phyloP scores from a whole-genome alignment of 2,329 filamentous ascomycete species.

The Neopestalotiopsis sp. region DNA sequence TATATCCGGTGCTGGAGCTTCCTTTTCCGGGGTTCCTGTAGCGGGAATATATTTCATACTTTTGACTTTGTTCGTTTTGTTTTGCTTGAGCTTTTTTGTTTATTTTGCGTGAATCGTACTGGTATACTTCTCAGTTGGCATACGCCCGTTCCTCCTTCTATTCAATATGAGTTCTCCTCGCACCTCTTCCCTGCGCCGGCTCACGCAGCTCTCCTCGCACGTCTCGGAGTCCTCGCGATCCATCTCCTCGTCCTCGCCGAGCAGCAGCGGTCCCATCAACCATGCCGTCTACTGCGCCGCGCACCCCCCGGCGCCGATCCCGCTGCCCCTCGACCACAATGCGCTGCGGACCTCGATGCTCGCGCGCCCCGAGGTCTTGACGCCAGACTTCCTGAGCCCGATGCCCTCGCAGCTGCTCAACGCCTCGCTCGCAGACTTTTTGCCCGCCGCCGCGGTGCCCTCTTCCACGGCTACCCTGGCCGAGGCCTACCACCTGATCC shows the following conservation, averaged over 20 bases:
- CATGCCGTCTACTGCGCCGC: slow-evolving; percentile 12
- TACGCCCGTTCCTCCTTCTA: neutral
- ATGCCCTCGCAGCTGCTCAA: slow-evolving; percentile 70
- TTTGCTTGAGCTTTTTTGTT: neutral
- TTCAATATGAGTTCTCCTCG: slow-evolving; percentile 9
- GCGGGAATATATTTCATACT: neutral
- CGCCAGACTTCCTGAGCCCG: slow-evolving; percentile 50
- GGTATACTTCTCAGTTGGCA: neutral
- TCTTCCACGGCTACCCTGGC: slow-evolving; percentile 48
- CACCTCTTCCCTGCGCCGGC: slow-evolving; percentile 14
- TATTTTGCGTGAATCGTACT: neutral
- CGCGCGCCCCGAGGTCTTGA: slow-evolving; percentile 29
- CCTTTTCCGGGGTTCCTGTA: neutral
- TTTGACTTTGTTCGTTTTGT: neutral
- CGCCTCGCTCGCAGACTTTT: slow-evolving; percentile 62
- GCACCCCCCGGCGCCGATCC: neutral
- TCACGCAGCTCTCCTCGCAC: slow-evolving; percentile 10
- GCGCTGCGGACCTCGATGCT: slow-evolving; percentile 32
- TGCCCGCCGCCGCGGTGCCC: slow-evolving; percentile 42
- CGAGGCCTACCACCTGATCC: slow-evolving; percentile 81
- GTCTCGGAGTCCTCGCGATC: slow-evolving; percentile 9
- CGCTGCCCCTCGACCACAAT: slow-evolving; percentile 24
- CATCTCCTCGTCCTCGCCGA: neutral
- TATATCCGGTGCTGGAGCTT: neutral
- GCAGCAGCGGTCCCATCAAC: neutral